These are phyloP conservation scores for Aspergillus pseudoglaucus DNA, from an alignment of 2,329 filamentous ascomycete species.

Conservation along the genomic window DNA sequence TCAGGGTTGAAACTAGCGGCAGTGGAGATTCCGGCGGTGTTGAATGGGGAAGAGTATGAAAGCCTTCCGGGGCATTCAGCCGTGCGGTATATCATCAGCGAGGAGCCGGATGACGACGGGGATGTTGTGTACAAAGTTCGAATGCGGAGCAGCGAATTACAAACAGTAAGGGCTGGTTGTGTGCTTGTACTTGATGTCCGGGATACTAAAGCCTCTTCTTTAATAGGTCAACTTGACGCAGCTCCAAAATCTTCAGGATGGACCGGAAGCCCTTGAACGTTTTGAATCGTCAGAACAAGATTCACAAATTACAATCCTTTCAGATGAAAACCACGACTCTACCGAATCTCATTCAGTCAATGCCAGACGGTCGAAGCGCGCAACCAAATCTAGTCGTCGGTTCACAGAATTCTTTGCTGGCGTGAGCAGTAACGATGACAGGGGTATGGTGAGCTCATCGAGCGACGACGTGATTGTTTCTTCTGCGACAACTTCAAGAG, in stretches of 20 bases:
- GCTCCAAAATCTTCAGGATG: conserved; percentile 24
- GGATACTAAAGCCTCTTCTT: conserved; percentile 1
- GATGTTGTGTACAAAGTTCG: conserved; percentile 26
- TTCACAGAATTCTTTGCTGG: conserved; percentile 15
- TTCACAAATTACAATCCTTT: conserved; percentile 2
- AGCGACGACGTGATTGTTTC: conserved; percentile 18
- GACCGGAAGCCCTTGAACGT: conserved; percentile 17
- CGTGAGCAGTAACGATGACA: conserved; percentile 15
- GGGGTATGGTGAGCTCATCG: conserved; percentile 6
- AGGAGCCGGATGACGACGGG: conserved; percentile 16
- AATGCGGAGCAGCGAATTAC: conserved; percentile 30
- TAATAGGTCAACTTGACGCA: conserved; percentile 21
- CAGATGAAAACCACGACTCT: conserved; percentile 8
- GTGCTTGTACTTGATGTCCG: neutral
- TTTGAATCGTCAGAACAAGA: conserved; percentile 7
- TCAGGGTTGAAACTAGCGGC: conserved; percentile 7
- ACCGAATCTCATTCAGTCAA: neutral
- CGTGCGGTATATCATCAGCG: conserved; percentile 24
- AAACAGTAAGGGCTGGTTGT: conserved; percentile 23
- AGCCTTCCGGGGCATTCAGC: conserved; percentile 35
- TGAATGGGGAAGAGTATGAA: conserved; percentile 30
- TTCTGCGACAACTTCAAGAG: conserved; percentile 6
- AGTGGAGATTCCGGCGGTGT: conserved; percentile 26
- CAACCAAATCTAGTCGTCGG: conserved; percentile 7
- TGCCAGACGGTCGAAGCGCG: conserved; percentile 4